Percentiles rank a stretch among this genome's conserved stretches.
phyloP scores from a whole-genome alignment of 257 asterid species.

The Gentiana straminea region DNA sequence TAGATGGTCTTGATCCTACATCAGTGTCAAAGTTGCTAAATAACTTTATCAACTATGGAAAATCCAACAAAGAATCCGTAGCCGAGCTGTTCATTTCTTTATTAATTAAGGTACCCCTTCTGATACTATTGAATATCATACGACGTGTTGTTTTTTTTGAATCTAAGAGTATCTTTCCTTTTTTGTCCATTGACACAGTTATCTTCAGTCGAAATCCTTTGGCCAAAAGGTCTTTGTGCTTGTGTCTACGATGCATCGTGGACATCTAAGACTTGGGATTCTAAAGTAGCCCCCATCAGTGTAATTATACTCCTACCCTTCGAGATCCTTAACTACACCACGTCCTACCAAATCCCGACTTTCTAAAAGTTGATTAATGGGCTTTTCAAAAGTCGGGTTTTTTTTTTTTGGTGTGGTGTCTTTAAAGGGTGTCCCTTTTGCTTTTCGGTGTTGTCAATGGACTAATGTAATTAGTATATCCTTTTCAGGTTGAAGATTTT shows the following conservation, averaged over 20 bases:
- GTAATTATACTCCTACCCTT: constrained; percentile 29
- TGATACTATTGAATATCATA: constrained; percentile 2
- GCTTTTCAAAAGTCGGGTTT: too few species aligned
- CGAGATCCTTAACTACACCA: too few species aligned
- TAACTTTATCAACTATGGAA: constrained; percentile 53
- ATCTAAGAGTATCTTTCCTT: not conserved
- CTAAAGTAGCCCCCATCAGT: constrained; percentile 61
- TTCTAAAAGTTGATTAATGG: too few species aligned
- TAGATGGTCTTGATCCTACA: constrained; percentile 74
- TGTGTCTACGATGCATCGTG: constrained; percentile 62
- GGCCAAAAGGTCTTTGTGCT: constrained; percentile 87
- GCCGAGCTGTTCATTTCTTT: constrained; percentile 80
- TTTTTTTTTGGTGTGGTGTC: not conserved
- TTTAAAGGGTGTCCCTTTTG: not conserved
- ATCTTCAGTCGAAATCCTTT: constrained; percentile 63
- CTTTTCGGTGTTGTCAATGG: constrained; percentile 1
- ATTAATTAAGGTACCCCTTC: constrained; percentile 51
- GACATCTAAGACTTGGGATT: constrained; percentile 66
- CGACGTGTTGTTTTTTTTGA: not conserved
- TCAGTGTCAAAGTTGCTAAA: constrained; percentile 38
- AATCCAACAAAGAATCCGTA: constrained; percentile 52
- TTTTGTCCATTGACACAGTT: constrained; percentile 32
- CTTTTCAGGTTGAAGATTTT: constrained; percentile 79
- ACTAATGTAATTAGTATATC: constrained; percentile 6
- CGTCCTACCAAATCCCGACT: too few species aligned